Conservation (phyloP, 192 early-diverging fungal genomes). For the Geranomyces michiganensis region DNA sequence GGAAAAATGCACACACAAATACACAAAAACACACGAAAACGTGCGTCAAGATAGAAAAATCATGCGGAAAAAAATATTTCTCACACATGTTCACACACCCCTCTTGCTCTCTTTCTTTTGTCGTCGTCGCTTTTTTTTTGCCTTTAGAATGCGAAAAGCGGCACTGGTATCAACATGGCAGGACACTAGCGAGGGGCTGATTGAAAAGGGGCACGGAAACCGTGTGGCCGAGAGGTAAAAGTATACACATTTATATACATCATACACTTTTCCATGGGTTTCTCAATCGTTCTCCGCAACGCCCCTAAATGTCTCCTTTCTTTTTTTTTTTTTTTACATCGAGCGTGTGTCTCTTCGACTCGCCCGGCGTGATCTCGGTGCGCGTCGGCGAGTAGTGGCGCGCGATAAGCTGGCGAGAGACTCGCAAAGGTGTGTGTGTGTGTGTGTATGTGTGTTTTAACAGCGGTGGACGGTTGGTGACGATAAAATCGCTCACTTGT, state of each 20-base stretch:
- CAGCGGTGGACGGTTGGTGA: too few relatives aligned
- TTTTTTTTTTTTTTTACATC: background rate
- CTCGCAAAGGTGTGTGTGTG: background rate
- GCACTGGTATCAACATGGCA: conserved; percentile 1
- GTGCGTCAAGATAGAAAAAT: too few relatives aligned
- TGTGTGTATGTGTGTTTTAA: too few relatives aligned
- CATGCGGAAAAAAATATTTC: too few relatives aligned
- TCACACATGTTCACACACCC: background rate
- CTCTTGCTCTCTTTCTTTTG: background rate
- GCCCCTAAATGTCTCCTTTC: background rate
- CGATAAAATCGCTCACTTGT: too few relatives aligned
- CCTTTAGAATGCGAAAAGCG: background rate
- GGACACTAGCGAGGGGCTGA: background rate
- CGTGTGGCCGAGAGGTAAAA: conserved; percentile 1
- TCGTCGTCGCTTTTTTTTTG: background rate
- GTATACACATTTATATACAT: background rate
- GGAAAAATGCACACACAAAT: too few relatives aligned
- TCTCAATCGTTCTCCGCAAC: too few relatives aligned
- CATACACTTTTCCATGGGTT: too few relatives aligned
- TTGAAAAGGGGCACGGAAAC: background rate
- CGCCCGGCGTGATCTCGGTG: background rate
- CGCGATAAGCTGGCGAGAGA: conserved; percentile 1
- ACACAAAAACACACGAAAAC: too few relatives aligned
- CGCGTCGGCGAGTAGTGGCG: background rate
- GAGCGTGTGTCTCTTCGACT: background rate